phyloP scores from a whole-genome alignment of 176 grass and related monocot genomes.

The Carex myosuroides region DNA sequence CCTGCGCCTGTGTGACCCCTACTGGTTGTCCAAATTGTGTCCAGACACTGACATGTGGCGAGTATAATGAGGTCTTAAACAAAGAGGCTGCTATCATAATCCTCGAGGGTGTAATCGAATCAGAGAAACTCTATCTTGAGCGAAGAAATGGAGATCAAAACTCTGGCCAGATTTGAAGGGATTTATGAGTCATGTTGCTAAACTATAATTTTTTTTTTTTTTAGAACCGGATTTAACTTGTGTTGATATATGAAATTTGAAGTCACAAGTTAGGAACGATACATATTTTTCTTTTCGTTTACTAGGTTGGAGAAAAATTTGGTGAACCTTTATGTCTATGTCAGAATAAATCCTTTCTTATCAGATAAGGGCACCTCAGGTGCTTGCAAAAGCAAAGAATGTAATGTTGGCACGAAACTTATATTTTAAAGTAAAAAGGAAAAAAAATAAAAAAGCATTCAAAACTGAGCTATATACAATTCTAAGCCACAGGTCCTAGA shows the following conservation, averaged over 20 bases:
- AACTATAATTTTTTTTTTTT: neutral
- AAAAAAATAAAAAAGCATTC: neutral
- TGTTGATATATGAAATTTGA: neutral
- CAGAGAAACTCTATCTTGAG: conserved; percentile 48
- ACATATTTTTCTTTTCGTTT: neutral
- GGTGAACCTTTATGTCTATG: neutral
- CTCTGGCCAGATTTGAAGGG: neutral
- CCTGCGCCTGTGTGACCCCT: conserved; percentile 42
- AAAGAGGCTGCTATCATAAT: conserved; percentile 68
- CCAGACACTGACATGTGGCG: conserved; percentile 61
- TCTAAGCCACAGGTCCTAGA: neutral
- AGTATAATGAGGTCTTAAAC: conserved; percentile 83
- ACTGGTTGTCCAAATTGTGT: conserved; percentile 79
- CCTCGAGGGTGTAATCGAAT: conserved; percentile 55
- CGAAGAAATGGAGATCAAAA: neutral
- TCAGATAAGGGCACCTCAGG: neutral
- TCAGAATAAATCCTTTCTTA: neutral
- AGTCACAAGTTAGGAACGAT: neutral
- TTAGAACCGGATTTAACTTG: neutral
- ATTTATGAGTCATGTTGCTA: neutral
- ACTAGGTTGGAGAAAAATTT: neutral
- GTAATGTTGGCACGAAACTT: neutral
- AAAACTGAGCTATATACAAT: neutral
- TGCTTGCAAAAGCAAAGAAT: neutral
- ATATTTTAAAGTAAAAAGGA: neutral